phyloP scores from a whole-genome alignment of 257 asterid species.

The Solanum corneliomulleri region DNA sequence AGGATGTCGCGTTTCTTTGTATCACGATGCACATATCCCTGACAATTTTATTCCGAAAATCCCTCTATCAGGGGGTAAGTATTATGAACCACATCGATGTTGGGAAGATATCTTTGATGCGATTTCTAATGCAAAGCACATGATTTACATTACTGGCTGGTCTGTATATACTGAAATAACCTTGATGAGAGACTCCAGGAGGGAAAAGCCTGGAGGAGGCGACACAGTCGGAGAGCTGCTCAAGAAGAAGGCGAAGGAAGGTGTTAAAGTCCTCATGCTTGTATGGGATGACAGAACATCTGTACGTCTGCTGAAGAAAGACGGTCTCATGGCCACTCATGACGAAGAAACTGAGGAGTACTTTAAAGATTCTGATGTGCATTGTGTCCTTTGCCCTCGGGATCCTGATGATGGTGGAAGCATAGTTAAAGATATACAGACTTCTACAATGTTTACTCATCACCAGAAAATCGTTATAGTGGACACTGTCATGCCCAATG shows the following conservation, averaged over 20 bases:
- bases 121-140: conserved; percentile 57
- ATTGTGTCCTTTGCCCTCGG: conserved; percentile 70
- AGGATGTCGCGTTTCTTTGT: conserved; percentile 66
- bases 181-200: conserved; percentile 59
- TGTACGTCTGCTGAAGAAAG: conserved; percentile 54
- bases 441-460: conserved; percentile 87
- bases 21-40: conserved; percentile 71
- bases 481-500: conserved; percentile 47
- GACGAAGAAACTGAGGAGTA: conserved; percentile 60
- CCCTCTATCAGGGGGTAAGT: conserved; percentile 49
- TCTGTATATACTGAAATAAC: conserved; percentile 70
- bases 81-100: conserved; percentile 62
- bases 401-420: conserved; percentile 82
- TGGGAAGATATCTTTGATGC: conserved; percentile 87
- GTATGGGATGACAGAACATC: conserved; percentile 93
- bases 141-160: conserved; percentile 90
- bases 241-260: conserved; percentile 68
- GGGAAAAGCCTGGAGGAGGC: conserved; percentile 75
- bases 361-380: conserved; percentile 48
- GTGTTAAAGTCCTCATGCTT: conserved; percentile 66
- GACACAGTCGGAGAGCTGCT: conserved; percentile 61
- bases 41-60: conserved; percentile 62
- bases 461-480: conserved; percentile 76
- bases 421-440: conserved; percentile 53
- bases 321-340: conserved; percentile 84